Conservation (phyloP, 495 filamentous ascomycete genomes). For the Hypoxylon fuscum region DNA sequence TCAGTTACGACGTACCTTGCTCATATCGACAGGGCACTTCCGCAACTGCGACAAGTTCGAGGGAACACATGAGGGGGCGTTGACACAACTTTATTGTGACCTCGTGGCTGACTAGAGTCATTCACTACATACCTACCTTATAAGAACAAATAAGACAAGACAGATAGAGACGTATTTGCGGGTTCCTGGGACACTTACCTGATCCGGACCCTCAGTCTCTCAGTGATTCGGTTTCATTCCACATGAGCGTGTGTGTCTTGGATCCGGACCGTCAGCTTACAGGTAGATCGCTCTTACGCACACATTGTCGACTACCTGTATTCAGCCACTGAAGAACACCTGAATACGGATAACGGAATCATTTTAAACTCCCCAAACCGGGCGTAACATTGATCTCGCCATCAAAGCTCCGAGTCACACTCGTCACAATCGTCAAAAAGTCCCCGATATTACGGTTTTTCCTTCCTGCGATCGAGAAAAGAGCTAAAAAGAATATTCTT, state of each 20-base stretch:
- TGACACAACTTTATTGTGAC: conserved; percentile 23
- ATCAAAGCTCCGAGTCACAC: conserved; percentile 32
- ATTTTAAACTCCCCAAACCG: conserved; percentile 2
- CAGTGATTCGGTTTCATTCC: conserved; percentile 27
- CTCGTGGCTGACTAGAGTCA: conserved; percentile 35
- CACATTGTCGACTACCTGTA: conserved; percentile 16
- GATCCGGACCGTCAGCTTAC: conserved; percentile 31
- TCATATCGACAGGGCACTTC: conserved; percentile 31
- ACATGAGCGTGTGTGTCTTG: conserved; percentile 23
- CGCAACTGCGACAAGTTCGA: conserved; percentile 9
- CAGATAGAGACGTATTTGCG: conserved; percentile 22
- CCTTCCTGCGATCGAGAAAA: conserved; percentile 4
- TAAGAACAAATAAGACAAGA: conserved; percentile 17
- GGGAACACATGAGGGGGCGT: conserved; percentile 12
- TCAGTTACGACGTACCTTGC: conserved; percentile 11
- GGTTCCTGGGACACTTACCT: conserved; percentile 36
- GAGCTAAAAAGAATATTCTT: not conserved
- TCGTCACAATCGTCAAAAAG: conserved; percentile 30
- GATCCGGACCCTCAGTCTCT: conserved; percentile 28
- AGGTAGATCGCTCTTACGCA: conserved; percentile 11
- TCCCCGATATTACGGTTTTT: conserved; percentile 29
- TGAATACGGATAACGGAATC: conserved; percentile 12
- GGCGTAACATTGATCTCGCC: conserved; percentile 32
- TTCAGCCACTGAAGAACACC: conserved; percentile 19
- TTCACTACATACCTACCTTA: conserved; percentile 19